Evolutionary conservation across 1,139 yeast genomes (phyloP), one percentile per base, ranked within the genome.

Genomic region (Geotrichum cucujoidarum): DNA sequence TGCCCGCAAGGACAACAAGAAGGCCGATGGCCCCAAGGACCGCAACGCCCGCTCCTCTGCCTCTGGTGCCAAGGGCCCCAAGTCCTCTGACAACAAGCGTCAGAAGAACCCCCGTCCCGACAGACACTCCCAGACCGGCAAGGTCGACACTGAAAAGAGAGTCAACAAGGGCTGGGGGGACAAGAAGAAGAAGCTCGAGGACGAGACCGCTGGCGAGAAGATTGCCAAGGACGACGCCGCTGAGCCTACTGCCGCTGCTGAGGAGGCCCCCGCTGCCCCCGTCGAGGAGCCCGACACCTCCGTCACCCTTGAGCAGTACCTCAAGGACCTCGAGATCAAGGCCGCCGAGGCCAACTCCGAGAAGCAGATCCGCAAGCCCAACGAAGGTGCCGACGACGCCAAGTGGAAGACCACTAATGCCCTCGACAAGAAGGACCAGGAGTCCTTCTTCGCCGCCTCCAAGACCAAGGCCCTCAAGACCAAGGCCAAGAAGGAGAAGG

Each of bases 121-220:
- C 69, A 94, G 95, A 74, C 94, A 83, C 68, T 80, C 90, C 59
- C 85, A 86, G 77, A 66, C 85, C 58, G 87, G 83, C 65, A 84
- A 83, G 77, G 72, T 81, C 63, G 97, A 89, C 75, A 75, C 95
- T 63, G 78, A 76, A 63, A 89, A 89, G 83, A 82, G 84, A 72
- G 76, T 83, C 65, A 78, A 77, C 70, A 84, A 82, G 73, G 90
- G 94, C 72, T 90, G 95, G 80, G 88, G 89, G 63, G 81, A 81
- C 68, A 80, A 81, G 70, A 72, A 74, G 64, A 65, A 68, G 61
- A 72, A 70, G 57, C 75, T 70, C 43, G 82, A 75, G 58, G 82
- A 80, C 57, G 87, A 81, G 72, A 67, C 68, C 55, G 86, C 80
- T 64, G 89, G 75, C 57, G 80, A 73, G 57, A 75, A 67, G 55